Evolutionary conservation across 176 grass and related monocot species (phyloP), one percentile per base, ranked within the genome.

Genomic region (Microstegium vimineum): DNA sequence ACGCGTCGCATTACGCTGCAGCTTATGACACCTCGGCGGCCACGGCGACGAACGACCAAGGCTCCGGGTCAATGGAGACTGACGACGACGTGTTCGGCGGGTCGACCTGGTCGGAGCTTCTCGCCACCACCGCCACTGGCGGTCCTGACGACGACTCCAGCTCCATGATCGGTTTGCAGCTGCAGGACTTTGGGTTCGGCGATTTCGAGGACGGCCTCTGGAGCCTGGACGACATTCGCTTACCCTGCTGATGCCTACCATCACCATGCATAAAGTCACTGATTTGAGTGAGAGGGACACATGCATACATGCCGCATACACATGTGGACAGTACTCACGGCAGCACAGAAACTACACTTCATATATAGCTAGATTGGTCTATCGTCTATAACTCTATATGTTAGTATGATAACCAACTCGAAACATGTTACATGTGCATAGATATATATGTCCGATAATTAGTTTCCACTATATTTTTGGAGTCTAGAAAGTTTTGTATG

Each of bases 81-180:
- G 69, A 6, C 18, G 36, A 76, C 4, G 64, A 57, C 5, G 79
- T 82, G 43, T 82, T 94, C 13, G 40, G 38, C 28, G 86, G 81
- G 2, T 78, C 35, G 1, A 79, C 49, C 42, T 95, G 90, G 90
- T 82, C 82, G 28, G 92, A 90, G 77, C 77, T 86, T 15, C 91
- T 93, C 10, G 80, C 77, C 15, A n/a, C n/a, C n/a, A 76, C 90
- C 30, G 35, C 78, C 10, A 70, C 90, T 15, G 30, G 69, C 5
- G 76, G 86, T 8, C 30, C 45, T 25, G 71, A 78, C n/a, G 67
- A 73, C 10, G 31, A 60, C 9, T 60, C n/a, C 23, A 13, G 57
- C n/a, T 51, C 62, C 22, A 68, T 37, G 63, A 52, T 80, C 8
- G 82, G 72, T 28, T n/a, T n/a, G n/a, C n/a, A n/a, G n/a, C 22